phyloP scores from a whole-genome alignment of 495 filamentous ascomycete species.

The Talaromyces borbonicus region DNA sequence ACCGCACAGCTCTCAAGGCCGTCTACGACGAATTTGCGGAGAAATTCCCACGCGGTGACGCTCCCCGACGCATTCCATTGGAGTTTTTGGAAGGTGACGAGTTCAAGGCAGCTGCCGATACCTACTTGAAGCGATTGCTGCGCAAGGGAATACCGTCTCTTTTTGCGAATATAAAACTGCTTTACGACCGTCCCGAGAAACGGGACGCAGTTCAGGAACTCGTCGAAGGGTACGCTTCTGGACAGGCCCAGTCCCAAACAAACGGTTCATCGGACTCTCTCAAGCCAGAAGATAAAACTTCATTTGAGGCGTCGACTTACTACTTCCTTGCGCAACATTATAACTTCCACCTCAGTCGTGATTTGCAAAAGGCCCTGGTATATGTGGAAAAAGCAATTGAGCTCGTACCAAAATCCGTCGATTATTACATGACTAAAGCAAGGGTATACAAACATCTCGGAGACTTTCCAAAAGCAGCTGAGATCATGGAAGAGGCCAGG shows the following conservation, averaged over 20 bases:
- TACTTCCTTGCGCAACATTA: constrained; percentile 97
- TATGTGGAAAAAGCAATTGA: constrained; percentile 75
- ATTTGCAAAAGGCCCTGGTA: constrained; percentile 70
- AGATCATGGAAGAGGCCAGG: constrained; percentile 82
- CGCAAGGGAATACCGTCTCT: constrained; percentile 93
- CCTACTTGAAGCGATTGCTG: constrained; percentile 78
- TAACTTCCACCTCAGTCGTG: constrained; percentile 79
- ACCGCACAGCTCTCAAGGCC: constrained; percentile 53
- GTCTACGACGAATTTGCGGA: constrained; percentile 75
- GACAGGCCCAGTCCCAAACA: constrained; percentile 26
- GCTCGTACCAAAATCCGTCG: constrained; percentile 65
- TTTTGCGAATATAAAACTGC: constrained; percentile 89
- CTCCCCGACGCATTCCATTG: constrained; percentile 74
- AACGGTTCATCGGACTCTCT: constrained; percentile 38
- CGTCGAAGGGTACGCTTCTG: constrained; percentile 66
- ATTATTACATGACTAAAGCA: constrained; percentile 92
- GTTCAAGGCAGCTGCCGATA: constrained; percentile 69
- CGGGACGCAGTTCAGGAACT: constrained; percentile 62
- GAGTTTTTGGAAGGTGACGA: constrained; percentile 81
- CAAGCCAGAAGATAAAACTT: constrained; percentile 41
- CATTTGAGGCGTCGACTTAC: constrained; percentile 63
- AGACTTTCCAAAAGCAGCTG: constrained; percentile 66
- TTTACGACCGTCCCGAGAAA: constrained; percentile 72
- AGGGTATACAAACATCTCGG: constrained; percentile 92
- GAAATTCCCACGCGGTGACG: constrained; percentile 75